A percentile compares a stretch with the other conserved stretches of the same genome.
Conservation (phyloP, 2,329 filamentous ascomycete genomes). For the Waltergamsia citrina region DNA sequence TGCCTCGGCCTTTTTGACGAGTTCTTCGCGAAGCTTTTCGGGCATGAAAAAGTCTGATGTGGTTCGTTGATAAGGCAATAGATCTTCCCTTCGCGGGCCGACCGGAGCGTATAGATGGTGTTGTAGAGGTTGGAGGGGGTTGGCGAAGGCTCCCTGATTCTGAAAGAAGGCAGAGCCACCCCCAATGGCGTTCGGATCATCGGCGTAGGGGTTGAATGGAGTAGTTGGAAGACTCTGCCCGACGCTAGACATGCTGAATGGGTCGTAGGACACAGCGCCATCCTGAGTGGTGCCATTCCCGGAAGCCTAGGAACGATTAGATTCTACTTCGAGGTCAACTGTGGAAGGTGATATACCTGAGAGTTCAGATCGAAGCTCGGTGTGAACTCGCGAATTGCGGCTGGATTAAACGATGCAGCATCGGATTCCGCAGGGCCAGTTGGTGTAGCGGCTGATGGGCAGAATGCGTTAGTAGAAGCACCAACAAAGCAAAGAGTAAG, state of each 20-base stretch:
- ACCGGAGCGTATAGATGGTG: constrained; percentile 91
- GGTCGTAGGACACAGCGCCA: constrained; percentile 40
- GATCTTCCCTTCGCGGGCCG: constrained; percentile 70
- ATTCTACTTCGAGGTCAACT: too few relatives aligned
- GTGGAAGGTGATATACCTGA: constrained; percentile 22
- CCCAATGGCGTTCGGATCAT: constrained; percentile 53
- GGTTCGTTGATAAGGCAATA: constrained; percentile 76
- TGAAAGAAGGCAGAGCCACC: constrained; percentile 59
- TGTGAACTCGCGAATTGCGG: constrained; percentile 49
- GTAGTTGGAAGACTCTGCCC: constrained; percentile 39
- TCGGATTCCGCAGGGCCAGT: constrained; percentile 32
- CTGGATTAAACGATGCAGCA: constrained; percentile 40
- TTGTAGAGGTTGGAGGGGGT: constrained; percentile 59
- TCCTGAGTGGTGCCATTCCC: constrained; percentile 41
- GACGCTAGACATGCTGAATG: constrained; percentile 52
- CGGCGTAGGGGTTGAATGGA: constrained; percentile 67
- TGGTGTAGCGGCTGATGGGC: constrained; percentile 21
- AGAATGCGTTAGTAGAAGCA: not conserved
- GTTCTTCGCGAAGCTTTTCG: constrained; percentile 75
- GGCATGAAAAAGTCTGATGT: constrained; percentile 89
- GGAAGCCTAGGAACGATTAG: constrained; percentile 21
- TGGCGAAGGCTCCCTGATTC: constrained; percentile 39
- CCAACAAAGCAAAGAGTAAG: not conserved
- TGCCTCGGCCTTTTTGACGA: constrained; percentile 82
- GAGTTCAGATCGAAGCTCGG: constrained; percentile 45